Evolutionary conservation across 129 eudicot genomes (phyloP).

Genomic region (Chrysanthemum lavandulifolium): DNA sequence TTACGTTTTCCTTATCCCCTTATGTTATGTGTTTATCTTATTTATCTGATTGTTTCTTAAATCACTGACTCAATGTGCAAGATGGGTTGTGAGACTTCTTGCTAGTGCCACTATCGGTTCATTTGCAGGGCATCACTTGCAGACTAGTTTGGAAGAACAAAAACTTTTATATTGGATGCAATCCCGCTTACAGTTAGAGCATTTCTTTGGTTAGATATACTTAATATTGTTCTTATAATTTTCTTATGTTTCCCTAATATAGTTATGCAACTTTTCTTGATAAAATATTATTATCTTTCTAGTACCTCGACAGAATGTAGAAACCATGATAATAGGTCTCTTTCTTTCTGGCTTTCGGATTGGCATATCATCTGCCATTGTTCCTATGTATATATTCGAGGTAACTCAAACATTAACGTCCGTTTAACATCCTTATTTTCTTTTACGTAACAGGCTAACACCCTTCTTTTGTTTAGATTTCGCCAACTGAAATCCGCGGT

Average conservation of each 20-base stretch:
- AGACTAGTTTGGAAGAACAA: conserved; percentile 81
- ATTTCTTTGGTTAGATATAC: conserved; percentile 70
- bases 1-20: background rate
- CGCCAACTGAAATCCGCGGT: conserved; percentile 98
- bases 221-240: background rate
- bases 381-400: conserved; percentile 96
- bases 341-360: conserved; percentile 91
- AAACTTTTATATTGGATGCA: conserved; percentile 77
- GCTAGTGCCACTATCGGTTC: conserved; percentile 98
- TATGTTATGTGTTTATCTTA: background rate
- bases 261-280: conserved; percentile 9
- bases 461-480: conserved; percentile 51
- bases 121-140: conserved; percentile 94
- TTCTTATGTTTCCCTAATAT: background rate
- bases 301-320: conserved; percentile 68
- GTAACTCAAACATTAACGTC: conserved; percentile 33
- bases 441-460: conserved; percentile 23
- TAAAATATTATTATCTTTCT: conserved; percentile 21
- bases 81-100: conserved; percentile 98
- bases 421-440: background rate
- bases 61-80: conserved; percentile 38
- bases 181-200: conserved; percentile 92
- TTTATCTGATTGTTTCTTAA: background rate
- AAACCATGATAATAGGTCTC: conserved; percentile 83
- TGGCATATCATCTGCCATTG: conserved; percentile 95